These are phyloP conservation scores for Candida ortonii DNA, from an alignment of 805 yeast species.

Conservation along the genomic window DNA sequence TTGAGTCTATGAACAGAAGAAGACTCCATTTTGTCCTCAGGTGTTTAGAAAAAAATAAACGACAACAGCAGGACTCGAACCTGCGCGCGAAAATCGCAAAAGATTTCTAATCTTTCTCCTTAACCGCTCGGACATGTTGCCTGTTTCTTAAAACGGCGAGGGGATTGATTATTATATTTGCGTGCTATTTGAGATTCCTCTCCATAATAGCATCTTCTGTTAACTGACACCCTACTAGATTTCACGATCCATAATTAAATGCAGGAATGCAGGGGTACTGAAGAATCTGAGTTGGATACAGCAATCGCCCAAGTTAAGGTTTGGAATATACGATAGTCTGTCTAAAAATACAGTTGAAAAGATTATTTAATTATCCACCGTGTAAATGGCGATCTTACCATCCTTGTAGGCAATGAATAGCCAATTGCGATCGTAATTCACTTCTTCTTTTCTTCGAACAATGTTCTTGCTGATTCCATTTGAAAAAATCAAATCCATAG, in stretches of 20 bases:
- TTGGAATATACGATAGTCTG: too few species aligned
- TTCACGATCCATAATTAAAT: too few species aligned
- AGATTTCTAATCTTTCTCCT: slow-evolving; percentile 58
- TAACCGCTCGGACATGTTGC: slow-evolving; percentile 58
- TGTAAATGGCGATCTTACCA: slow-evolving; percentile 31
- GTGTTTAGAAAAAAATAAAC: slow-evolving; percentile 24
- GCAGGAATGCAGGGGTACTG: too few species aligned
- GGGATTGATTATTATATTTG: too few species aligned
- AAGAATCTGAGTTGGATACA: too few species aligned
- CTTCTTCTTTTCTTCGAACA: slow-evolving; percentile 29
- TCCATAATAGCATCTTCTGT: too few species aligned
- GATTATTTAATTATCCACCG: slow-evolving; percentile 3
- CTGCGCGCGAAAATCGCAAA: slow-evolving; percentile 64
- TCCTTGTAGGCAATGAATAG: slow-evolving; percentile 33
- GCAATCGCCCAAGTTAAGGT: too few species aligned
- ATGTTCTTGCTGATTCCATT: slow-evolving; percentile 35
- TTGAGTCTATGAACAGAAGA: too few species aligned
- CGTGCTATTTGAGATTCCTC: too few species aligned
- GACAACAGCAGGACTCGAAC: slow-evolving; percentile 62
- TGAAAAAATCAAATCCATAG: slow-evolving; percentile 14
- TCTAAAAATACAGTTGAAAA: too few species aligned
- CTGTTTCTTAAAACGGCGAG: slow-evolving; percentile 24
- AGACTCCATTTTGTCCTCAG: too few species aligned
- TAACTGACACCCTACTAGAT: too few species aligned
- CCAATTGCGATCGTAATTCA: slow-evolving; percentile 24